These are phyloP conservation scores for Lasiodiplodia sp. DNA, from an alignment of 2,329 filamentous ascomycete genomes.

Conservation along the genomic window DNA sequence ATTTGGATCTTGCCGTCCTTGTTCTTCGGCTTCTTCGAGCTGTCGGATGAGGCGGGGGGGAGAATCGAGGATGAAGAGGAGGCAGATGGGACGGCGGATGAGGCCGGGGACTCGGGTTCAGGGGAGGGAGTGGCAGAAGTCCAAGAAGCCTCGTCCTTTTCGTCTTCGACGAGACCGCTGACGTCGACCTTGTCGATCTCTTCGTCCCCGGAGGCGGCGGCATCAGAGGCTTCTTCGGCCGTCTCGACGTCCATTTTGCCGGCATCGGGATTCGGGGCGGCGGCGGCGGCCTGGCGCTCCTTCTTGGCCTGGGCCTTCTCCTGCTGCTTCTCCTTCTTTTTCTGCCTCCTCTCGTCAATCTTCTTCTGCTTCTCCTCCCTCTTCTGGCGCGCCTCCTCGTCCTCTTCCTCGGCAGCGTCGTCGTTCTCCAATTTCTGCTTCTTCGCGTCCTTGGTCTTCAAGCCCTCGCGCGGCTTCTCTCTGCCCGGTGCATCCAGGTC, in stretches of 20 bases:
- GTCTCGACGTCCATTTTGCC: slow-evolving; percentile 40
- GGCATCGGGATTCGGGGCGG: slow-evolving; percentile 32
- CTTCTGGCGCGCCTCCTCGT: slow-evolving; percentile 50
- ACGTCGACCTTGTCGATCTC: slow-evolving; percentile 45
- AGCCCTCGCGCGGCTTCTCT: slow-evolving; percentile 48
- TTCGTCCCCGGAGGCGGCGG: slow-evolving; percentile 37
- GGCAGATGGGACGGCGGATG: slow-evolving; percentile 49
- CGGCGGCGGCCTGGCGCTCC: slow-evolving; percentile 36
- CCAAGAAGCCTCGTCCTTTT: slow-evolving; percentile 39
- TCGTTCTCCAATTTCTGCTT: slow-evolving; percentile 49
- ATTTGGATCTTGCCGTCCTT: slow-evolving; percentile 42
- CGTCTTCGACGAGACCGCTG: slow-evolving; percentile 44
- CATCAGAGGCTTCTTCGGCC: slow-evolving; percentile 40
- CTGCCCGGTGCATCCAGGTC: slow-evolving; percentile 45
- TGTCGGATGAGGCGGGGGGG: slow-evolving; percentile 39
- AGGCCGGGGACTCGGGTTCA: slow-evolving; percentile 48
- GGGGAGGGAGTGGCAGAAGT: slow-evolving; percentile 45
- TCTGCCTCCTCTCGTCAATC: slow-evolving; percentile 49
- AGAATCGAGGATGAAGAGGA: slow-evolving; percentile 57
- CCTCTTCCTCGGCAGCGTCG: slow-evolving; percentile 31
- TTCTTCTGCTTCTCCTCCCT: slow-evolving; percentile 56
- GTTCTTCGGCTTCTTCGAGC: slow-evolving; percentile 40
- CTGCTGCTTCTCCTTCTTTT: slow-evolving; percentile 46
- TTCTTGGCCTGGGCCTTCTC: slow-evolving; percentile 39
- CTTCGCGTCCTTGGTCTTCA: slow-evolving; percentile 48